A percentile compares a stretch with the other conserved stretches of the same genome.
Conservation (phyloP, 2,329 filamentous ascomycete genomes). For the Talaromyces sp. region DNA sequence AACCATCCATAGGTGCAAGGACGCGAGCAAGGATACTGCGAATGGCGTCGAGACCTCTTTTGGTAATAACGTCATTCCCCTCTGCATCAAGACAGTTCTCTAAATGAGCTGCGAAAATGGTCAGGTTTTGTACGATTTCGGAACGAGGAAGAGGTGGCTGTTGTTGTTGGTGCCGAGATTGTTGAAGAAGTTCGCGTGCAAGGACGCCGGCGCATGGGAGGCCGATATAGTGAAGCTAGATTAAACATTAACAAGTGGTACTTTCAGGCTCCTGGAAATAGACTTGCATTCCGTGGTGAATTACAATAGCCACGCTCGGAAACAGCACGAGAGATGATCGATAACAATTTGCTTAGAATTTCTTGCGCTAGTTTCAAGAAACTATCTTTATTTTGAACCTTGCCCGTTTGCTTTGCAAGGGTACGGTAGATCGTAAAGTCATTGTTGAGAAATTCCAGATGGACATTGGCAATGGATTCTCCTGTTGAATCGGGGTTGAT, state of each 20-base stretch:
- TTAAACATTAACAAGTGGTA: background rate
- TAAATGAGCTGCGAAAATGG: constrained; percentile 1
- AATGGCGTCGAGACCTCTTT: background rate
- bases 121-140: constrained; percentile 2
- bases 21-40: background rate
- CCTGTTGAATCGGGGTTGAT: background rate
- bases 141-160: background rate
- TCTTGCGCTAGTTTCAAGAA: background rate
- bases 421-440: constrained; percentile 2
- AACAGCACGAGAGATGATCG: background rate
- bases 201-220: constrained; percentile 8
- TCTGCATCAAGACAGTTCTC: background rate
- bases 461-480: background rate
- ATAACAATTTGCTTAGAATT: background rate
- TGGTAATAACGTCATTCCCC: background rate
- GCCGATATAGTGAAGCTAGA: constrained; percentile 8
- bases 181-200: constrained; percentile 2
- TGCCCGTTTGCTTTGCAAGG: background rate
- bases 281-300: background rate
- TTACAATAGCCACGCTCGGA: background rate
- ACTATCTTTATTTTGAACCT: background rate
- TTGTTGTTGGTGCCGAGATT: background rate
- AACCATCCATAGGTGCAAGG: background rate
- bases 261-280: background rate
- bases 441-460: constrained; percentile 2